phyloP scores from a whole-genome alignment of 1,284 basidiomycete species.

The Trametes pubescens region DNA sequence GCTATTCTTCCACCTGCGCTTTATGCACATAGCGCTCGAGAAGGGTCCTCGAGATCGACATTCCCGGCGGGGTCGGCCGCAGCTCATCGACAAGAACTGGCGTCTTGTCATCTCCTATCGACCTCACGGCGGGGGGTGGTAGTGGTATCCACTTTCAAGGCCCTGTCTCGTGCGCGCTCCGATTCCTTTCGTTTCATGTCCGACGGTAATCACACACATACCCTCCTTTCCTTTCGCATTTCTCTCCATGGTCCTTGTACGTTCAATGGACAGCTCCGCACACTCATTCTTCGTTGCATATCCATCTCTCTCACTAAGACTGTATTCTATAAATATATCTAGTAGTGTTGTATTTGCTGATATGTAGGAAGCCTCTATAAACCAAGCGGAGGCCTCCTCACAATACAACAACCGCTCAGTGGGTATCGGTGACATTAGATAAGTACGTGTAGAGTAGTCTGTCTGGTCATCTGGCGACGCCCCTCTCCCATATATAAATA shows the following conservation, averaged over 20 bases:
- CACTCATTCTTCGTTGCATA: neutral
- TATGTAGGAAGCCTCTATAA: neutral
- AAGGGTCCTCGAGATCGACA: conserved; percentile 43
- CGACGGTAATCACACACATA: too few species aligned
- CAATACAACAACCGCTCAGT: neutral
- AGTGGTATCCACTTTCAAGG: neutral
- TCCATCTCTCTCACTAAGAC: neutral
- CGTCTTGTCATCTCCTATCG: conserved; percentile 6
- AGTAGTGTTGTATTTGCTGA: neutral
- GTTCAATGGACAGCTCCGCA: neutral
- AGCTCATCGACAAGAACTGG: conserved; percentile 12
- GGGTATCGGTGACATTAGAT: conserved; percentile 1
- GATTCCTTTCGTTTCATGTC: too few species aligned
- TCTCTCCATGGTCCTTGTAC: neutral
- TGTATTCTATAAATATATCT: neutral
- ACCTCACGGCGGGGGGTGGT: neutral
- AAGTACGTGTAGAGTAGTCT: neutral
- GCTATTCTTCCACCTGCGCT: conserved; percentile 49
- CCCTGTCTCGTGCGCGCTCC: neutral
- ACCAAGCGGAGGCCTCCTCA: neutral
- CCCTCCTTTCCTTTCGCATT: neutral
- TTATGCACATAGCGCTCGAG: conserved; percentile 47
- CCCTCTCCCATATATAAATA: neutral
- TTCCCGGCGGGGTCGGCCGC: conserved; percentile 17
- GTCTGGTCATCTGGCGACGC: neutral